Evolutionary conservation across 306 rosid genomes (phyloP).

Genomic region (Myrica gale): DNA sequence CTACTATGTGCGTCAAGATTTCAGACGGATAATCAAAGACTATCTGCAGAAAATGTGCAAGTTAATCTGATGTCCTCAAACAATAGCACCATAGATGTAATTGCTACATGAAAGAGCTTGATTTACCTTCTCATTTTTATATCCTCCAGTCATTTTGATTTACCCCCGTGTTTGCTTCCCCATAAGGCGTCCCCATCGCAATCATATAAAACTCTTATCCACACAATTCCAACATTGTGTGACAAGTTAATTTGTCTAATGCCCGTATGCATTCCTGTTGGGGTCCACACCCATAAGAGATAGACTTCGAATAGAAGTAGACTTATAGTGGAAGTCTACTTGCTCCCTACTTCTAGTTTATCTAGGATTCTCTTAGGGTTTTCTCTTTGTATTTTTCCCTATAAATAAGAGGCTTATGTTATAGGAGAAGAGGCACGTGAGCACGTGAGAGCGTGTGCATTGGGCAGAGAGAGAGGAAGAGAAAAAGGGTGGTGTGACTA

Average conservation of each 20-base stretch:
- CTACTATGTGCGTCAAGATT: constrained; percentile 78
- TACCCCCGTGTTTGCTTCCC: constrained; percentile 75
- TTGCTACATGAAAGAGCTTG: neutral
- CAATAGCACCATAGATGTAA: constrained; percentile 6
- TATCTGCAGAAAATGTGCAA: constrained; percentile 51
- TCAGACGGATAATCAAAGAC: constrained; percentile 71
- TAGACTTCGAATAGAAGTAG: too few relatives aligned
- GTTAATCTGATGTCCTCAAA: neutral
- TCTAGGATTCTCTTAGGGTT: too few relatives aligned
- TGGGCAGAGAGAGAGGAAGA: too few relatives aligned
- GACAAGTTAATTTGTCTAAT: constrained; percentile 70
- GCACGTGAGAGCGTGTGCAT: too few relatives aligned
- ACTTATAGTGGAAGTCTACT: too few relatives aligned
- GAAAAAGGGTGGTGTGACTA: too few relatives aligned
- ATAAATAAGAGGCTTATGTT: too few relatives aligned
- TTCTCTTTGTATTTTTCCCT: too few relatives aligned
- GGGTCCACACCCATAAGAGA: too few relatives aligned
- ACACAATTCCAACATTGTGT: constrained; percentile 67
- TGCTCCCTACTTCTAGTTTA: too few relatives aligned
- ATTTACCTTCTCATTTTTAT: constrained; percentile 71
- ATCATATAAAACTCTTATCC: constrained; percentile 70
- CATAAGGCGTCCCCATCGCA: constrained; percentile 59
- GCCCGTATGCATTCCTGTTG: constrained; percentile 66
- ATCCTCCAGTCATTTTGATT: constrained; percentile 87
- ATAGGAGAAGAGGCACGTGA: too few relatives aligned